These are phyloP conservation scores for Thalassiosira pacifica DNA, from an alignment of 352 stramenopile genomes.

Conservation along the genomic window DNA sequence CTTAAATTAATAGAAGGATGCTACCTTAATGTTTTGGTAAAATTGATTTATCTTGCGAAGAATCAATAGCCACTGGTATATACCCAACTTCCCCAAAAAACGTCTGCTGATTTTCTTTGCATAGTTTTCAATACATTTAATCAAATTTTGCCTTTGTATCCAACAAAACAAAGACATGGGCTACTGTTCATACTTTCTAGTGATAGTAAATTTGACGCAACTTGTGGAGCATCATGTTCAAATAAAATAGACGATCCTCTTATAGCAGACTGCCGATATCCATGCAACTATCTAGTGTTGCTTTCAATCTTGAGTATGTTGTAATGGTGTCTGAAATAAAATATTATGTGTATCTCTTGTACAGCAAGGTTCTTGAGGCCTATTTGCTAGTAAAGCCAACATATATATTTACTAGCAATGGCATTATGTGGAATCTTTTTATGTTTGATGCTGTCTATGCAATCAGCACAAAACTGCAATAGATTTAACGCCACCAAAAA, in stretches of 20 bases:
- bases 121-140: constrained; percentile 24
- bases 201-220: constrained; percentile 29
- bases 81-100: constrained; percentile 20
- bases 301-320: constrained; percentile 46
- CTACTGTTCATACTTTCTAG: constrained; percentile 31
- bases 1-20: constrained; percentile 18
- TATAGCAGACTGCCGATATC: constrained; percentile 25
- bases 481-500: neutral
- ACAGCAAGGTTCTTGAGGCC: constrained; percentile 3
- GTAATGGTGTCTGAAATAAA: constrained; percentile 11
- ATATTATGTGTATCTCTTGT: constrained; percentile 32
- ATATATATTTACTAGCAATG: constrained; percentile 21
- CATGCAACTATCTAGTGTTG: constrained; percentile 6
- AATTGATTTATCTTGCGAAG: constrained; percentile 11
- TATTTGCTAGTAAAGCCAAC: constrained; percentile 22
- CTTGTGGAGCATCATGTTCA: constrained; percentile 34
- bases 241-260: constrained; percentile 28
- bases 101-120: constrained; percentile 7
- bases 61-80: constrained; percentile 38
- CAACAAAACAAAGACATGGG: constrained; percentile 42
- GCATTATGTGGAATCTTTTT: neutral
- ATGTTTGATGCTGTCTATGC: constrained; percentile 3
- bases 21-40: constrained; percentile 14
- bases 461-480: constrained; percentile 11
- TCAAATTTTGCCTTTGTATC: constrained; percentile 28